These are phyloP conservation scores for Claviceps digitariae DNA, from an alignment of 2,329 filamentous ascomycete genomes.

Conservation along the genomic window DNA sequence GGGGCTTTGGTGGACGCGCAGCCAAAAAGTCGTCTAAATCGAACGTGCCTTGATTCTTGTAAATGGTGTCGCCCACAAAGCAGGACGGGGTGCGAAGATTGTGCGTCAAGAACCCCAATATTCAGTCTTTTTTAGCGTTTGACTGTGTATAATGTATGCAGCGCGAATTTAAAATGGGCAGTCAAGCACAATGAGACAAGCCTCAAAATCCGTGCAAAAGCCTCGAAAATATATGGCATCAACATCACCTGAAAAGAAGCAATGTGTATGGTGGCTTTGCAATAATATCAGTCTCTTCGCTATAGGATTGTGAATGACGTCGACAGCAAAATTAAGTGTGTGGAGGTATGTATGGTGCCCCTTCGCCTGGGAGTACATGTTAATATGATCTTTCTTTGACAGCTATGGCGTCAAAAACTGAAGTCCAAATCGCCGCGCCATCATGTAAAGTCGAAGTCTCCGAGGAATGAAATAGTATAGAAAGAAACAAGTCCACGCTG, in stretches of 20 bases:
- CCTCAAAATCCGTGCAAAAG: too few relatives aligned
- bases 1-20: slow-evolving; percentile 32
- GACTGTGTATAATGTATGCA: too few relatives aligned
- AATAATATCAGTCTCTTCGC: too few relatives aligned
- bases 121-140: background rate
- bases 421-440: background rate
- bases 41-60: background rate
- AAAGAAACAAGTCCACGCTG: slow-evolving; percentile 10
- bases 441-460: background rate
- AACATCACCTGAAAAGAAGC: too few relatives aligned
- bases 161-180: too few relatives aligned
- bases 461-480: slow-evolving; percentile 8
- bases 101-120: background rate
- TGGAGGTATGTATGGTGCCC: background rate
- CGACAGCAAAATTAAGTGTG: background rate
- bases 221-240: too few relatives aligned
- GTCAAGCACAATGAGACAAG: too few relatives aligned
- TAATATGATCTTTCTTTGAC: background rate
- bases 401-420: background rate
- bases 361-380: background rate
- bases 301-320: too few relatives aligned
- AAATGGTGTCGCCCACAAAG: background rate
- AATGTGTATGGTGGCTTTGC: too few relatives aligned
- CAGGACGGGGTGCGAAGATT: background rate
- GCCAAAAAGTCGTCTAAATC: background rate